phyloP scores from a whole-genome alignment of 176 grass and related monocot species.

The Melocanna baccifera region DNA sequence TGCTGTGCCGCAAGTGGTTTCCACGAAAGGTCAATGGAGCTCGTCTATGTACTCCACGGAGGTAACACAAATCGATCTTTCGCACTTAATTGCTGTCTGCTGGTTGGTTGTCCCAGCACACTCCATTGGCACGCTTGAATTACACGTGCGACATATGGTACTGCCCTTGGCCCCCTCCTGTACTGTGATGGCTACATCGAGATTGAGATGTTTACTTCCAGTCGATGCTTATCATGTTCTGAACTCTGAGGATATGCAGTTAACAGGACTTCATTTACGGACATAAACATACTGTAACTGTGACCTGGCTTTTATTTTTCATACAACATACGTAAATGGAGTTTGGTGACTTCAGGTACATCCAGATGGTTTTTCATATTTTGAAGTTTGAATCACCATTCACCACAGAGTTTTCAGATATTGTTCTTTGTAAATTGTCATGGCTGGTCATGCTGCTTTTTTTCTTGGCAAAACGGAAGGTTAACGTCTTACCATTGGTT shows the following conservation, averaged over 20 bases:
- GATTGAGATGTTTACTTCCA: background rate
- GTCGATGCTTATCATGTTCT: constrained; percentile 10
- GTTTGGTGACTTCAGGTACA: background rate
- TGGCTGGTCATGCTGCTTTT: background rate
- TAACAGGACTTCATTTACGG: background rate
- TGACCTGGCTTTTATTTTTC: background rate
- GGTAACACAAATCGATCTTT: constrained; percentile 18
- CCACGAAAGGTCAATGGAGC: constrained; percentile 16
- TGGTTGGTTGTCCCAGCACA: constrained; percentile 28
- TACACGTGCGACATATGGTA: background rate
- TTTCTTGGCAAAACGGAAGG: background rate
- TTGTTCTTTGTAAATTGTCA: background rate
- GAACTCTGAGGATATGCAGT: background rate
- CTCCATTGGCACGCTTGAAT: constrained; percentile 4
- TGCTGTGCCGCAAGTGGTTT: constrained; percentile 1
- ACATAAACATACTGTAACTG: background rate
- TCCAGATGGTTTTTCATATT: background rate
- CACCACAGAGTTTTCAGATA: background rate
- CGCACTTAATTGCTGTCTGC: constrained; percentile 21
- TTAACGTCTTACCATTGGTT: background rate
- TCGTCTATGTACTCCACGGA: constrained; percentile 3
- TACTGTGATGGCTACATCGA: background rate
- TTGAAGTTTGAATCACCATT: background rate
- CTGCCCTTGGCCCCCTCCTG: background rate
- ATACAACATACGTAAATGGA: background rate